A percentile compares a stretch with the other conserved stretches of the same genome.
Conservation (phyloP, 345 rosid genomes). For the Clausena lansium region DNA sequence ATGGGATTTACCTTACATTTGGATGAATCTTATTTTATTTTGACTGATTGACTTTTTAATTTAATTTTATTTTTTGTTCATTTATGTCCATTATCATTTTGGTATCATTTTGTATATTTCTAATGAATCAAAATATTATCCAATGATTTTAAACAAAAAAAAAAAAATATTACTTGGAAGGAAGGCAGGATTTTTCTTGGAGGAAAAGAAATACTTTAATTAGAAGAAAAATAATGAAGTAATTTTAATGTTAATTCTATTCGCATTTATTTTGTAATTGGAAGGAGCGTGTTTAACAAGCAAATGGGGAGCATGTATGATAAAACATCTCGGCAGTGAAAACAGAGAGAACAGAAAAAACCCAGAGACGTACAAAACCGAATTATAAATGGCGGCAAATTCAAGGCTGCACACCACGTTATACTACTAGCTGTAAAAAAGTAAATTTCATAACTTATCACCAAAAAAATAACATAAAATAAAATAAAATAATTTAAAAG, state of each 20-base stretch:
- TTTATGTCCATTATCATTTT: too few species aligned
- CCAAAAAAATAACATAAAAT: neutral
- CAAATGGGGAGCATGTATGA: neutral
- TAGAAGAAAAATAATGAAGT: neutral
- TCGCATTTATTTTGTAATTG: too few species aligned
- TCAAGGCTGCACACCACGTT: conserved; percentile 87
- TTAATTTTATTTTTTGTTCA: too few species aligned
- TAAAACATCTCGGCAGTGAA: neutral
- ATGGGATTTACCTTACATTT: too few species aligned
- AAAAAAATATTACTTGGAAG: neutral
- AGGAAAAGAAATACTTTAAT: neutral
- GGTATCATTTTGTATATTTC: too few species aligned
- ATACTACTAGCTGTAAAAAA: conserved; percentile 47
- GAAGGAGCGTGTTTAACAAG: neutral
- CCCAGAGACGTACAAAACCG: conserved; percentile 53
- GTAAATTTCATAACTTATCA: neutral
- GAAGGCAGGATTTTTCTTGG: neutral
- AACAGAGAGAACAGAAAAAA: neutral
- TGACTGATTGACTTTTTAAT: too few species aligned
- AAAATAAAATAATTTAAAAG: neutral
- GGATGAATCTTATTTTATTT: too few species aligned
- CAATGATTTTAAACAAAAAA: too few species aligned
- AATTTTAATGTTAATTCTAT: too few species aligned
- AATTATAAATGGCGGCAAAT: conserved; percentile 72
- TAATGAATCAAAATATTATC: too few species aligned